These are phyloP conservation scores for Alternaria triticina DNA, from an alignment of 2,329 filamentous ascomycete genomes.

Conservation along the genomic window DNA sequence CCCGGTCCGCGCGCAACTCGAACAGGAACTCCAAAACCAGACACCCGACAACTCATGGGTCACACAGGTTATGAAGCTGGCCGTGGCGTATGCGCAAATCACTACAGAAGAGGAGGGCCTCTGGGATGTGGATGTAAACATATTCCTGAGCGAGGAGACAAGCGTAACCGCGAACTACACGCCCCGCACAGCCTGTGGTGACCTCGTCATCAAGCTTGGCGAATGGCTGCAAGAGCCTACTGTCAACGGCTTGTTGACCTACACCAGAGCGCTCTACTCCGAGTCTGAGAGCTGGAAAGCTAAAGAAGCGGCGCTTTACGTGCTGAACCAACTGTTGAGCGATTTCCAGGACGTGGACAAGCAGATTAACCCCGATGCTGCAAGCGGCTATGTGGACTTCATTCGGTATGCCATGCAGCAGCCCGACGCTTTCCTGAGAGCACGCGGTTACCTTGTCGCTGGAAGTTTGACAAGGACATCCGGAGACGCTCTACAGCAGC, in stretches of 20 bases:
- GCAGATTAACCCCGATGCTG: constrained; percentile 70
- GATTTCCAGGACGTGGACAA: constrained; percentile 83
- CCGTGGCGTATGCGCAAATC: constrained; percentile 86
- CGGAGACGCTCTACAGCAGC: constrained; percentile 58
- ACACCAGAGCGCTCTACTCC: constrained; percentile 76
- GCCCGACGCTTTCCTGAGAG: constrained; percentile 78
- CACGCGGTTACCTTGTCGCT: constrained; percentile 85
- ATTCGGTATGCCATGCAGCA: constrained; percentile 77
- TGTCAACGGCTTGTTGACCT: constrained; percentile 77
- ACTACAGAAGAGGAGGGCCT: constrained; percentile 90
- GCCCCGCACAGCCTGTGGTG: constrained; percentile 87
- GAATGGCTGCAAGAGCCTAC: constrained; percentile 83
- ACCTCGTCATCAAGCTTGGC: constrained; percentile 88
- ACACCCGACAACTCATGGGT: constrained; percentile 73
- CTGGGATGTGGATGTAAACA: constrained; percentile 95
- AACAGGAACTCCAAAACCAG: constrained; percentile 71
- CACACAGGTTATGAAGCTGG: constrained; percentile 83
- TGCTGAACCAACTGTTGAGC: constrained; percentile 82
- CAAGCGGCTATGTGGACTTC: constrained; percentile 78
- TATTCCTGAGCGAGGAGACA: constrained; percentile 94
- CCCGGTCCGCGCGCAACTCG: constrained; percentile 87
- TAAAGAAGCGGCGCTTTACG: constrained; percentile 82
- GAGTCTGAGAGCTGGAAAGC: constrained; percentile 63
- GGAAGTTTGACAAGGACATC: constrained; percentile 77
- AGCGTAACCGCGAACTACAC: constrained; percentile 97